Conservation (phyloP, 306 rosid species). For the Trichosanthes cucumerina region DNA sequence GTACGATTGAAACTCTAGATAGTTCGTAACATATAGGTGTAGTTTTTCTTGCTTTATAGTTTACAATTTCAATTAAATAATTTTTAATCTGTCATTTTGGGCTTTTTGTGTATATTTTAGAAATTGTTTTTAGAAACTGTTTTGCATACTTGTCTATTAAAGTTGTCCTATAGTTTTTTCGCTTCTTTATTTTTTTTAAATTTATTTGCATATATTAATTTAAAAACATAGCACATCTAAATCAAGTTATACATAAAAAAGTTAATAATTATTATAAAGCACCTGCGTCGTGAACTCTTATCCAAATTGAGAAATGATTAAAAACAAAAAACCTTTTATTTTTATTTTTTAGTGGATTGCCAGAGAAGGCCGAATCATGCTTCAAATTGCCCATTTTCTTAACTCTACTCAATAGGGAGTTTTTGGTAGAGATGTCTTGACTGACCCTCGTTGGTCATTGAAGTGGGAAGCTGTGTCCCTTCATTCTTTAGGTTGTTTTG, state of each 20-base stretch:
- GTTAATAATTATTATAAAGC: not conserved
- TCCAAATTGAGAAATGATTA: not conserved
- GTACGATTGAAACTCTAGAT: not conserved
- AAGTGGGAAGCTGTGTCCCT: not conserved
- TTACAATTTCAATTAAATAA: not conserved
- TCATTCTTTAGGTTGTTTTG: not conserved
- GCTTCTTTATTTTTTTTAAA: not conserved
- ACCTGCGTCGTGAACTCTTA: not conserved
- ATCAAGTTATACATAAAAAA: not conserved
- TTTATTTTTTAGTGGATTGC: not conserved
- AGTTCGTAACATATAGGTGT: not conserved
- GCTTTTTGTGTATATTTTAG: not conserved
- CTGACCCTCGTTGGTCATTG: not conserved
- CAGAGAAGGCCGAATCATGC: not conserved
- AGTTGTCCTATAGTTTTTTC: not conserved
- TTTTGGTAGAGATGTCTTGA: not conserved
- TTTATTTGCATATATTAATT: not conserved
- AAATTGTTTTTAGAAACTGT: not conserved
- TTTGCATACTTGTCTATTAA: not conserved
- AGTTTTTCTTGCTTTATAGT: not conserved
- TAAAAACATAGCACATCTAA: not conserved
- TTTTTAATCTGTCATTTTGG: not conserved
- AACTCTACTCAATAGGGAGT: not conserved
- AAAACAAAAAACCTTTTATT: not conserved
- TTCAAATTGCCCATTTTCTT: not conserved